Percentiles rank a stretch among this genome's conserved stretches.
Conservation (phyloP, 306 rosid species). For the Quercus gilva region DNA sequence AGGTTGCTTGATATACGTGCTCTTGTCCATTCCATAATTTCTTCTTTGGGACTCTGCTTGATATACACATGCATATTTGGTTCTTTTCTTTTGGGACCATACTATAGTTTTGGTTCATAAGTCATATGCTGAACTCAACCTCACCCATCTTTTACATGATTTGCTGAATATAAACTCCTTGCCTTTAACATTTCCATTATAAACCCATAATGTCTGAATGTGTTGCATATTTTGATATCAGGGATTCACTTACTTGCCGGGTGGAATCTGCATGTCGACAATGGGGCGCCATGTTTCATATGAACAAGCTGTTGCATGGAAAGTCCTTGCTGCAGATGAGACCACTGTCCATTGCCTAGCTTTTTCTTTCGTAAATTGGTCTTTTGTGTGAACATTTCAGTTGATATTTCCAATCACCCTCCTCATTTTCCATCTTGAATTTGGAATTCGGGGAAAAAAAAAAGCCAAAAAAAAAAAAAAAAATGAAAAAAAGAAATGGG, state of each 20-base stretch:
- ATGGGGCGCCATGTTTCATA: conserved; percentile 87
- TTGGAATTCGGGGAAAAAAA: conserved; percentile 20
- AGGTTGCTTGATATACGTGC: background rate
- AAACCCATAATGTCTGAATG: no score
- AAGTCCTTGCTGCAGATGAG: conserved; percentile 76
- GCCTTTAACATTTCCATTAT: no score
- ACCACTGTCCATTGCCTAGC: conserved; percentile 82
- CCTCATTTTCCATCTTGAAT: conserved; percentile 23
- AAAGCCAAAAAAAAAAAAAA: background rate
- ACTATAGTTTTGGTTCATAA: no score
- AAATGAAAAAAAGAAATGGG: no score
- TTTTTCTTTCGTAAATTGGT: conserved; percentile 91
- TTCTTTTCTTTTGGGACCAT: background rate
- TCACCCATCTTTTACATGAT: background rate
- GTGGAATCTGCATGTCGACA: conserved; percentile 88
- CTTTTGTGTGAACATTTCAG: conserved; percentile 68
- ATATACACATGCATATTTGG: no score
- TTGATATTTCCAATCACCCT: conserved; percentile 6
- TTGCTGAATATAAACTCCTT: background rate
- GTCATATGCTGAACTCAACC: background rate
- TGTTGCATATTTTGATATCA: background rate
- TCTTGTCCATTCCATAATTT: background rate
- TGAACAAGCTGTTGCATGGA: conserved; percentile 96
- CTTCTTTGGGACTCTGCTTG: no score
- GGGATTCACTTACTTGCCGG: conserved; percentile 85